phyloP scores from a whole-genome alignment of 2,329 filamentous ascomycete species.

The Xylaria digitata region DNA sequence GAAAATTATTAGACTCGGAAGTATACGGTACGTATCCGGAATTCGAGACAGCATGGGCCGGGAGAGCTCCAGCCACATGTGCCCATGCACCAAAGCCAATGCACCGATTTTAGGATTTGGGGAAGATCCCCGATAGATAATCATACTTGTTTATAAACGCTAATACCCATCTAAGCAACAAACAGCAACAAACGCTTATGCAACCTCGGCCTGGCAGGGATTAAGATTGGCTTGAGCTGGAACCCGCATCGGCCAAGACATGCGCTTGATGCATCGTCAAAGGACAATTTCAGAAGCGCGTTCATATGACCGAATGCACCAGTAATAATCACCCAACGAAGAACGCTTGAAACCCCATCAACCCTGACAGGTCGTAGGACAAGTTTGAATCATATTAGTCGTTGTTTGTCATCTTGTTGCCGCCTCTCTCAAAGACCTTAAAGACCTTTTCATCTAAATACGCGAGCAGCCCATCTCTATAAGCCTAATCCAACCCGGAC shows the following conservation, averaged over 20 bases:
- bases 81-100: neutral
- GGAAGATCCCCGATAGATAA: neutral
- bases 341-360: neutral
- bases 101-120: neutral
- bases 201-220: constrained; percentile 29
- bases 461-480: neutral
- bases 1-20: constrained; percentile 37
- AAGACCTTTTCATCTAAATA: neutral
- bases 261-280: constrained; percentile 29
- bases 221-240: constrained; percentile 17
- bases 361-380: constrained; percentile 6
- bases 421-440: neutral
- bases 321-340: constrained; percentile 9
- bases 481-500: neutral
- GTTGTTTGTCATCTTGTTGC: constrained; percentile 1
- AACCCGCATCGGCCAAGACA: constrained; percentile 26
- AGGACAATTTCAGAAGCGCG: constrained; percentile 33
- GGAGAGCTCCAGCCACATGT: constrained; percentile 10
- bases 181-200: neutral
- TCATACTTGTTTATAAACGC: neutral
- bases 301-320: constrained; percentile 18
- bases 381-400: neutral
- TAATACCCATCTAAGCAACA: neutral
- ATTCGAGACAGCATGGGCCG: constrained; percentile 3
- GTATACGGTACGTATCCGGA: constrained; percentile 23